A percentile compares a stretch with the other conserved stretches of the same genome.
Conservation (phyloP, 106 monocot genomes). For the Hemerocallis citrina region DNA sequence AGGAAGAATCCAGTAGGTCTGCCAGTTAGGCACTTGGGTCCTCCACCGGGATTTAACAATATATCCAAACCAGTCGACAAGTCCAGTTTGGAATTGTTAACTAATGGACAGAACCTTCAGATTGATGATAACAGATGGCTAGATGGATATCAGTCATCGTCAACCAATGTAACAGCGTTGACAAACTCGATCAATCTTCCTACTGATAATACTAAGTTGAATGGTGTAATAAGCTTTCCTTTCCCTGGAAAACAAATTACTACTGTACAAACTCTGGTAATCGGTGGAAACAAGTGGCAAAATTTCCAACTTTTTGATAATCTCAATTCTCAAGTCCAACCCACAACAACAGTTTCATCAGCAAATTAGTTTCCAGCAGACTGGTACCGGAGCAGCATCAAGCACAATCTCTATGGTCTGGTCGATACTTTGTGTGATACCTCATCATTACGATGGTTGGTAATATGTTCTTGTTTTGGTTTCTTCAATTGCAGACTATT, state of each 20-base stretch:
- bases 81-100: not conserved
- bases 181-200: slow-evolving; percentile 11
- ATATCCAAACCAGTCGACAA: slow-evolving; percentile 32
- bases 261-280: slow-evolving; percentile 13
- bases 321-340: slow-evolving; percentile 30
- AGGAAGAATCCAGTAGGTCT: slow-evolving; percentile 76
- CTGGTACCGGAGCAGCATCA: slow-evolving; percentile 36
- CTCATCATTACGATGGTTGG: slow-evolving; percentile 16
- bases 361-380: too few species aligned
- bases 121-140: slow-evolving; percentile 88
- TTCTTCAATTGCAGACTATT: not conserved
- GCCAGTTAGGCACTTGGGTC: slow-evolving; percentile 57
- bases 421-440: slow-evolving; percentile 64
- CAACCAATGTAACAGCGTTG: slow-evolving; percentile 1
- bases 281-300: slow-evolving; percentile 33
- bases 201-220: slow-evolving; percentile 14
- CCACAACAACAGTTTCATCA: too few species aligned
- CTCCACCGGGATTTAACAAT: slow-evolving; percentile 60
- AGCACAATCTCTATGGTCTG: slow-evolving; percentile 52
- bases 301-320: slow-evolving; percentile 67
- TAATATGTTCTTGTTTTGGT: slow-evolving; percentile 6
- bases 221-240: slow-evolving; percentile 38
- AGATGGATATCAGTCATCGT: slow-evolving; percentile 77
- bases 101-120: slow-evolving; percentile 19
- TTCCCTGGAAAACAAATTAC: slow-evolving; percentile 70